These are phyloP conservation scores for Brassica carinata DNA, from an alignment of 345 rosid genomes.

Conservation along the genomic window DNA sequence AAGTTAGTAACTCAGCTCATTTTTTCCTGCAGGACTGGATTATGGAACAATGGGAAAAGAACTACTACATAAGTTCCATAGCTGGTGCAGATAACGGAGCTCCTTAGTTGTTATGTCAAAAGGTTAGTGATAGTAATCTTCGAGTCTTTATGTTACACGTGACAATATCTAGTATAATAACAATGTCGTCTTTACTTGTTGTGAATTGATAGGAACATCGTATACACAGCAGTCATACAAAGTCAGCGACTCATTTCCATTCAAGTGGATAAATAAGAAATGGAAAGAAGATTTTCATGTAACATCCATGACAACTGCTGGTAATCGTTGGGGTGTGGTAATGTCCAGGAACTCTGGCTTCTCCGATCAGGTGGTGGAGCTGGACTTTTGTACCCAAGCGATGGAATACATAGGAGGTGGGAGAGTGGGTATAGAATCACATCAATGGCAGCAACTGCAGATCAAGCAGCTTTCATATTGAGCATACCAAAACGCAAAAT, in stretches of 20 bases:
- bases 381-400: conserved; percentile 98
- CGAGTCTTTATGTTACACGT: neutral
- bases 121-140: conserved; percentile 46
- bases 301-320: conserved; percentile 91
- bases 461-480: conserved; percentile 92
- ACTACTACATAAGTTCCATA: conserved; percentile 83
- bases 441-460: conserved; percentile 88
- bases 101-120: conserved; percentile 94
- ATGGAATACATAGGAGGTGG: conserved; percentile 95
- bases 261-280: conserved; percentile 93
- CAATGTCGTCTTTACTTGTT: neutral
- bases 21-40: conserved; percentile 77
- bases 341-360: conserved; percentile 95
- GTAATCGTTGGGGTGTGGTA: conserved; percentile 89
- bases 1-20: conserved; percentile 10
- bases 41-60: conserved; percentile 98
- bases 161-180: neutral
- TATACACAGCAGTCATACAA: conserved; percentile 94
- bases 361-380: conserved; percentile 91
- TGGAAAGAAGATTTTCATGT: conserved; percentile 96
- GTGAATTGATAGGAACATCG: conserved; percentile 56
- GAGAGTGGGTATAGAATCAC: conserved; percentile 85
- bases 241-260: conserved; percentile 92
- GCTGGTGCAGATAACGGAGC: conserved; percentile 82
- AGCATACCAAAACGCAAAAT: conserved; percentile 76